These are phyloP conservation scores for Fusarium drepaniforme DNA, from an alignment of 2,329 filamentous ascomycete species.

Conservation along the genomic window DNA sequence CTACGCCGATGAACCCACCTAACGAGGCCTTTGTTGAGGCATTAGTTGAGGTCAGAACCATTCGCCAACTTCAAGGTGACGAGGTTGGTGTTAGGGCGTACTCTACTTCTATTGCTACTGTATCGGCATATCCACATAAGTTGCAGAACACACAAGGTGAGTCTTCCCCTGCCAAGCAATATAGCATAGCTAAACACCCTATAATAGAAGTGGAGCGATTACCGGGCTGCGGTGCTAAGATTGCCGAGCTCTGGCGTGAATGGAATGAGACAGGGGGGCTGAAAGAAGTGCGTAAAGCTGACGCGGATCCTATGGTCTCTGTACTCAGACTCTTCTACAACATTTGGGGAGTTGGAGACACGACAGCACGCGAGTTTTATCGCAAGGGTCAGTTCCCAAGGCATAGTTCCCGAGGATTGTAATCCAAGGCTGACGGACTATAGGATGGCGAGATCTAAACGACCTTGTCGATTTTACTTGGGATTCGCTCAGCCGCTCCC, in stretches of 20 bases:
- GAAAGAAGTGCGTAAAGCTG: constrained; percentile 72
- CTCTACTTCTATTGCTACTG: constrained; percentile 84
- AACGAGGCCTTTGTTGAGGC: constrained; percentile 82
- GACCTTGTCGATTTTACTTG: constrained; percentile 89
- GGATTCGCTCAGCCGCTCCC: constrained; percentile 78
- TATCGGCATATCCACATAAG: constrained; percentile 81
- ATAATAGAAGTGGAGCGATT: constrained; percentile 66
- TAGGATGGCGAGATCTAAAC: constrained; percentile 84
- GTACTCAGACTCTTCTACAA: constrained; percentile 79
- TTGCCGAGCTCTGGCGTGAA: constrained; percentile 82
- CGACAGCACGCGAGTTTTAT: constrained; percentile 86
- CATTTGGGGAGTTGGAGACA: constrained; percentile 93
- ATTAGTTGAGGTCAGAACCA: constrained; percentile 79
- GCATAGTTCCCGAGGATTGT: neutral
- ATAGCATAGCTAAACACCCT: neutral
- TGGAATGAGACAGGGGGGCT: constrained; percentile 74
- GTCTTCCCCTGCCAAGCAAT: neutral
- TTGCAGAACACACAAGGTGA: constrained; percentile 58
- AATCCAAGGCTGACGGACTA: constrained; percentile 7
- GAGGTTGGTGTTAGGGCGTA: constrained; percentile 88
- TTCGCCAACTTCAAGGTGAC: constrained; percentile 79
- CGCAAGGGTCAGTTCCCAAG: constrained; percentile 60
- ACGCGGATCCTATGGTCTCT: constrained; percentile 72
- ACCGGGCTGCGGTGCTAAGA: constrained; percentile 85
- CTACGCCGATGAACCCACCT: constrained; percentile 75